These are phyloP conservation scores for Boletus coccyginus DNA, from an alignment of 768 basidiomycete genomes.

Conservation along the genomic window DNA sequence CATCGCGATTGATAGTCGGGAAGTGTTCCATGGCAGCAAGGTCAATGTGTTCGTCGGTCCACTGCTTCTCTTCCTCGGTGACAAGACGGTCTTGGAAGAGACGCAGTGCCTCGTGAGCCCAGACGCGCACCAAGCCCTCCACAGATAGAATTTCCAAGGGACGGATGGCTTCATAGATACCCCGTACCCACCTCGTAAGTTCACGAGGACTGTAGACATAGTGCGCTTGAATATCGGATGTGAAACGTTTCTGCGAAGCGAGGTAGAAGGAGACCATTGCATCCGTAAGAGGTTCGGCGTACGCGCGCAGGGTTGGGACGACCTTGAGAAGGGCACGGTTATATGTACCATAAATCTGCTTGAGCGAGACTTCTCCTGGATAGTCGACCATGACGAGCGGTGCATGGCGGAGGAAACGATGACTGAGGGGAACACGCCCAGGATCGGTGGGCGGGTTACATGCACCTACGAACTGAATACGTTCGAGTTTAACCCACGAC, in stretches of 20 bases:
- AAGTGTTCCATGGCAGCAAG: constrained; percentile 81
- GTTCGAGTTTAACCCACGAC: constrained; percentile 95
- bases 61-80: constrained; percentile 84
- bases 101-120: constrained; percentile 97
- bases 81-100: constrained; percentile 98
- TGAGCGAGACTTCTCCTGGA: constrained; percentile 93
- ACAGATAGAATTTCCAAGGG: constrained; percentile 92
- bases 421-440: constrained; percentile 96
- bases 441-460: constrained; percentile 99
- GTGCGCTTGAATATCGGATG: constrained; percentile 95
- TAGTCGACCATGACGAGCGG: constrained; percentile 99
- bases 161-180: constrained; percentile 94
- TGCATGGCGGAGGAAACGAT: constrained; percentile 96
- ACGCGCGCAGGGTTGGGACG: constrained; percentile 87
- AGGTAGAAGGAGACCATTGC: constrained; percentile 98
- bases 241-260: constrained; percentile 91
- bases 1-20: constrained; percentile 85
- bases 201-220: constrained; percentile 99
- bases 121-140: constrained; percentile 93
- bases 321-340: constrained; percentile 95
- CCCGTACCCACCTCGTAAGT: constrained; percentile 95
- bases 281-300: constrained; percentile 91
- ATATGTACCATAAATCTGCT: constrained; percentile 98
- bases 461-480: constrained; percentile 99
- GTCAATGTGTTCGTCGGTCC: constrained; percentile 96